phyloP scores from a whole-genome alignment of 1,284 basidiomycete species.

The Rhodotorula sp. region DNA sequence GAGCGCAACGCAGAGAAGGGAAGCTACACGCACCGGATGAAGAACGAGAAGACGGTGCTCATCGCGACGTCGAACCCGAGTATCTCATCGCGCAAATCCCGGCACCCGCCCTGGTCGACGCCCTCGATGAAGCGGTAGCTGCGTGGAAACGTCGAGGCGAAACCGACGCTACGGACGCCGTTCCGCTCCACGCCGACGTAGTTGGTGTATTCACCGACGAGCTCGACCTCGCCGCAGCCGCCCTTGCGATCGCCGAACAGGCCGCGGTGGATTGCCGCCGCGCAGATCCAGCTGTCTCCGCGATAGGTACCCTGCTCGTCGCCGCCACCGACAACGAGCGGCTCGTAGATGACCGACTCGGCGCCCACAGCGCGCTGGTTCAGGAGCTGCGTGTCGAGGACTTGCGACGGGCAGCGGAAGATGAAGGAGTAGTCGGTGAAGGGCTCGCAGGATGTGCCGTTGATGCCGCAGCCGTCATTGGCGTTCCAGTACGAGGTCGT shows the following conservation, averaged over 20 bases:
- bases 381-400: conserved; percentile 66
- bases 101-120: conserved; percentile 59
- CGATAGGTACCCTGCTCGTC: conserved; percentile 63
- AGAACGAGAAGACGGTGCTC: conserved; percentile 66
- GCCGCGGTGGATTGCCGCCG: conserved; percentile 69
- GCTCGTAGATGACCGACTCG: conserved; percentile 65
- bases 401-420: conserved; percentile 80
- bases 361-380: conserved; percentile 77
- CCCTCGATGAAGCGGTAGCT: conserved; percentile 58
- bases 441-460: conserved; percentile 68
- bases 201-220: conserved; percentile 70
- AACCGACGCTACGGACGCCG: conserved; percentile 70
- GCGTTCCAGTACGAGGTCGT: conserved; percentile 49
- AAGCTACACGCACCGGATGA: conserved; percentile 58
- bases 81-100: conserved; percentile 68
- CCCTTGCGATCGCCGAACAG: conserved; percentile 60
- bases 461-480: conserved; percentile 64
- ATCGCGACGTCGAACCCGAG: conserved; percentile 69
- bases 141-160: conserved; percentile 71
- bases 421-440: conserved; percentile 66
- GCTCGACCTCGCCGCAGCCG: conserved; percentile 72
- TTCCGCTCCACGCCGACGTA: conserved; percentile 64
- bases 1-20: background rate
- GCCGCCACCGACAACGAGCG: conserved; percentile 80
- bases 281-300: conserved; percentile 81